Conservation (phyloP, 2,329 filamentous ascomycete species). For the Neonectria magnoliae region DNA sequence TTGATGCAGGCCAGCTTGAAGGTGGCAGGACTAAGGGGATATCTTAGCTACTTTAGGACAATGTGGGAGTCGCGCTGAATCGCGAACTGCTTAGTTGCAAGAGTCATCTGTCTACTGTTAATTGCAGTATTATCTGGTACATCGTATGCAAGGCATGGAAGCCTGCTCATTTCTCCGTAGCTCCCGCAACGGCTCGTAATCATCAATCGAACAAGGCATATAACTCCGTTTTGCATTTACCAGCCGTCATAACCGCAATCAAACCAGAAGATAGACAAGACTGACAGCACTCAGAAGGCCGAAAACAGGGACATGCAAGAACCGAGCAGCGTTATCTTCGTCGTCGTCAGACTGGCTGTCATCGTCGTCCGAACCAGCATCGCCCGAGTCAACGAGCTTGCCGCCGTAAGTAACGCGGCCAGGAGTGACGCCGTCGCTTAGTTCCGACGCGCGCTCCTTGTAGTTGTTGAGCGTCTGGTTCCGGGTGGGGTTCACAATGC, state of each 20-base stretch:
- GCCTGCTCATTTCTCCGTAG: not conserved
- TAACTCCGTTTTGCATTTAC: not conserved
- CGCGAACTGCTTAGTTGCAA: not conserved
- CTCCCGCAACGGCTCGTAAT: not conserved
- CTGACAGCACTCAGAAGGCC: not conserved
- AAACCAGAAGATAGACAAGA: not conserved
- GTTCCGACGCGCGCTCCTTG: constrained; percentile 41
- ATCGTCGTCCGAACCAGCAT: constrained; percentile 23
- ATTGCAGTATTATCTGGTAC: not conserved
- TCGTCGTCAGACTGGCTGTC: constrained; percentile 13
- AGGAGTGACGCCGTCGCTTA: constrained; percentile 43
- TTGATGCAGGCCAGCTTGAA: not conserved
- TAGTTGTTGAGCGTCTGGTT: constrained; percentile 47
- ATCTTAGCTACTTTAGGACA: not conserved
- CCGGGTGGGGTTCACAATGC: constrained; percentile 48
- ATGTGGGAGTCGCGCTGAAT: not conserved
- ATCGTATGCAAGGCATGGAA: not conserved
- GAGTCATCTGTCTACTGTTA: not conserved
- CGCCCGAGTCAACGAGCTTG: constrained; percentile 39
- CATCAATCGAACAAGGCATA: not conserved
- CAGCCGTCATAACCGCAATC: not conserved
- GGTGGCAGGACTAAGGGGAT: not conserved
- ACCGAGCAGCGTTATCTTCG: not conserved
- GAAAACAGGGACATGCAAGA: not conserved
- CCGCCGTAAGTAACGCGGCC: constrained; percentile 43